Evolutionary conservation across 805 yeast species (phyloP), one percentile per base, ranked within the genome.

Genomic region (Wickerhamomyces chambardii): DNA sequence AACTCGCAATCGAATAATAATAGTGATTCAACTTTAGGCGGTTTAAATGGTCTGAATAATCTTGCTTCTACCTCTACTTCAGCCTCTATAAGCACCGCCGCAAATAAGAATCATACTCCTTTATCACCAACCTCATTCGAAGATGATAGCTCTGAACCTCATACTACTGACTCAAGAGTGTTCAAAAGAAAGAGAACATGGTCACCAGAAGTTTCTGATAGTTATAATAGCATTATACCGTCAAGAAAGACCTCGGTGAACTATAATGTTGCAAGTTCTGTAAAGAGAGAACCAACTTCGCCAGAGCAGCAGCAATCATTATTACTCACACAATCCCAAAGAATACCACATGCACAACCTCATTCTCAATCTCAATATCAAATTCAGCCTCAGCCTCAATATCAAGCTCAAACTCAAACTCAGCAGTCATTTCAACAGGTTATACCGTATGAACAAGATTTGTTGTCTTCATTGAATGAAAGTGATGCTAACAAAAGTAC

Each of bases 81-180:
- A n/a, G n/a, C n/a, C n/a, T n/a, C n/a, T n/a, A n/a, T n/a, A n/a
- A n/a, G n/a, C n/a, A n/a, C n/a, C n/a, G n/a, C n/a, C 24, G 15
- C 22, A 15, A 22, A 36, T 29, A 26, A 27, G 17, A 22, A 19
- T 16, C 46, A 39, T 18, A 50, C 50, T 24, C 63, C 78, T 29
- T 61, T 73, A n/a, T 75, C 82, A 0, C 82, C 83, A 25, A 69
- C 76, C 29, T 74, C 81, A 3, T 61, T 75, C 42, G 80, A 75
- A 44, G 81, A 75, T 36, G 75, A 75, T 15, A 66, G 70, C 5
- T 69, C 78, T 0, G 80, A 75, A 36, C 64, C 73, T 7, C 66
- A 63, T 34, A 63, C 66, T 11, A 43, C 54, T 17, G 57, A 45
- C 34, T 47, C 53, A n/a, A 58, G 76, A 38, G 62, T 63, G 1